Conservation (phyloP, 2,329 filamentous ascomycete genomes). For the Pseudodiploospora longispora region DNA sequence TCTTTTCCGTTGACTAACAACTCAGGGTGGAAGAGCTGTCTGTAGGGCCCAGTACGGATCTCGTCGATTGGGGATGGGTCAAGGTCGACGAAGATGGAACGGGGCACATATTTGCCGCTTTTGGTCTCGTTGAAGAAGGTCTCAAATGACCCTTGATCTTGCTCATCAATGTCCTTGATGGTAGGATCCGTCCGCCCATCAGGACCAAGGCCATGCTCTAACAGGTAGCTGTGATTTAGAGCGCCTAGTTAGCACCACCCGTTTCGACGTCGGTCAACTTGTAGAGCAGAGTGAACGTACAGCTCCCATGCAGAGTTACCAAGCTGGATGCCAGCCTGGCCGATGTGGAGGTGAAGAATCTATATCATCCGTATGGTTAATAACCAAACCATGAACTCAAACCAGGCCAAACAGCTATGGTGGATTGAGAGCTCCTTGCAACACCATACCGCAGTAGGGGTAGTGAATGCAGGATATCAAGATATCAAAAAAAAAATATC, state of each 20-base stretch:
- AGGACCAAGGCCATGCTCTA: conserved; percentile 60
- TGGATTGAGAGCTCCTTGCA: too few species aligned
- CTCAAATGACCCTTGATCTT: conserved; percentile 58
- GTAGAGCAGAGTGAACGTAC: conserved; percentile 40
- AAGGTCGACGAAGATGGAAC: conserved; percentile 64
- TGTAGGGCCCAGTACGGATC: conserved; percentile 61
- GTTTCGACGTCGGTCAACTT: not conserved
- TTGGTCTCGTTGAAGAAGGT: conserved; percentile 69
- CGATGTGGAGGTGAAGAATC: conserved; percentile 57
- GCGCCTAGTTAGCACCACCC: conserved; percentile 15
- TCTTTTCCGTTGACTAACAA: conserved; percentile 67
- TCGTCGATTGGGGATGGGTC: conserved; percentile 68
- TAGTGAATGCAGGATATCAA: conserved; percentile 1
- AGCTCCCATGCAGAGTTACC: conserved; percentile 71
- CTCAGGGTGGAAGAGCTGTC: conserved; percentile 65
- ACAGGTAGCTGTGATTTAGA: conserved; percentile 49
- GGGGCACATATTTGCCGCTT: conserved; percentile 63
- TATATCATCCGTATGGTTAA: conserved; percentile 17
- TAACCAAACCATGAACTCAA: too few species aligned
- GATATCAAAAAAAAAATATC: not conserved
- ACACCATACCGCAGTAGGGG: too few species aligned
- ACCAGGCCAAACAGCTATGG: too few species aligned
- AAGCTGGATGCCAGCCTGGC: conserved; percentile 65
- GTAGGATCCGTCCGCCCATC: conserved; percentile 59
- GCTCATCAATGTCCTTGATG: conserved; percentile 49